Evolutionary conservation across 139 green algal species (phyloP), one percentile per base, ranked within the genome.

Genomic region (Haematococcus sp.): DNA sequence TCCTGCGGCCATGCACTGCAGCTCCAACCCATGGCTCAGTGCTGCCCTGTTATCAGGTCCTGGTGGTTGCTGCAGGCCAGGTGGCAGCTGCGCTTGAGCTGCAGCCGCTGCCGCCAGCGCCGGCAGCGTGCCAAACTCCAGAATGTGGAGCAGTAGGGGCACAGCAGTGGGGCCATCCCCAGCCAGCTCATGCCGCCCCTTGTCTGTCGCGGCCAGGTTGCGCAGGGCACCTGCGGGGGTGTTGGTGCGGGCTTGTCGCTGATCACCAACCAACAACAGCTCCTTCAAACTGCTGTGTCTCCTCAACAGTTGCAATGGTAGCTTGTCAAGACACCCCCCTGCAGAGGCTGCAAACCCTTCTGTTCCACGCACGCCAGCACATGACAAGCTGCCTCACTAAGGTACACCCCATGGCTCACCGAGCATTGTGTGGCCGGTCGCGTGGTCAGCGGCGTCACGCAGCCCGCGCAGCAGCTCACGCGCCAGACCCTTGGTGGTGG

Each of bases 151-250:
- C 74, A 79, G 74, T n/a, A 35, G 49, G 23, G 74, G 74, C 43
- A 79, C 66, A 1, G 74, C 73, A 40, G 74, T 30, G 17, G 74
- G 66, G 35, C 70, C 74, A 3, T 68, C 40, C 11, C 7, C n/a
- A 5, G 74, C 65, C 43, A 79, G 64, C 65, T 79, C 74, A 22
- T 60, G 35, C 0, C 74, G 74, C 31, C 74, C 74, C 11, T 68
- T 65, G 27, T 79, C 74, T 25, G 34, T 70, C 49, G 33, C 55
- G 2, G 74, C 74, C 40, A 79, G 35, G 66, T 79, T 79, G 64
- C 74, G 74, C 17, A 79, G 20, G 5, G 74, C 74, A 27, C 64
- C 74, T 79, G 64, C 0, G 20, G 9, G 23, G 11, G 15, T 22
- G n/a, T 2, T 33, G 34, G 15, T 2, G 40, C 30, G 56, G 35